Evolutionary conservation across 2,329 filamentous ascomycete genomes (phyloP), one percentile per base, ranked within the genome.

Genomic region (Exophiala sideris): DNA sequence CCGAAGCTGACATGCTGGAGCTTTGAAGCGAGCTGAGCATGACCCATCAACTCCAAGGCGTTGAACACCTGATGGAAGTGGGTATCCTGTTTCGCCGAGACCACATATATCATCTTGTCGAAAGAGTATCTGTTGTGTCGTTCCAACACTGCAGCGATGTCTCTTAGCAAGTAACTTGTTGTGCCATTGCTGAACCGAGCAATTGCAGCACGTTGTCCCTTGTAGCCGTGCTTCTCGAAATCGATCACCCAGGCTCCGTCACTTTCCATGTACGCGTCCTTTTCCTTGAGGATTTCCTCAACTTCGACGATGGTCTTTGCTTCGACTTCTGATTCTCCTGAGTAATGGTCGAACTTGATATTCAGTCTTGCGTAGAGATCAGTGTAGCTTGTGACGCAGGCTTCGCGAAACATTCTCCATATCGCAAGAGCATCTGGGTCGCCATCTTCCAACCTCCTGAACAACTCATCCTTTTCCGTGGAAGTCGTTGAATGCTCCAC

Each of bases 101-200:
- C 83, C 8, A 91, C 87, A 65, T 90, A 91, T 58, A 90, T 86
- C 86, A 91, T 88, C 67, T 88, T 83, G 71, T 91, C 86, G 63
- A 88, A 89, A 9, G 83, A 68, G 71, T 73, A 73, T 65, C 80
- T 79, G 18, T 84, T 76, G 45, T 81, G 73, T 52, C 88, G 82
- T 65, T 84, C 80, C 49, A 90, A 72, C 24, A 89, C 80, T 65
- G 90, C 86, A 62, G 84, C 87, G 58, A 91, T 86, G 69, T 92
- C 87, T 61, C 88, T 83, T 47, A 88, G 89, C 44, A 91, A 78
- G 67, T 92, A 91, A 33, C 89, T 79, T 38, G 86, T 87, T 10
- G 86, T 89, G 51, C 88, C 88, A 60, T 88, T 85, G 62, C 81
- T 83, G 73, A 89, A 88, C 61, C 85, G 81, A 54, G 91, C 80